phyloP scores from a whole-genome alignment of 345 rosid species.

The Corymbia maculata region DNA sequence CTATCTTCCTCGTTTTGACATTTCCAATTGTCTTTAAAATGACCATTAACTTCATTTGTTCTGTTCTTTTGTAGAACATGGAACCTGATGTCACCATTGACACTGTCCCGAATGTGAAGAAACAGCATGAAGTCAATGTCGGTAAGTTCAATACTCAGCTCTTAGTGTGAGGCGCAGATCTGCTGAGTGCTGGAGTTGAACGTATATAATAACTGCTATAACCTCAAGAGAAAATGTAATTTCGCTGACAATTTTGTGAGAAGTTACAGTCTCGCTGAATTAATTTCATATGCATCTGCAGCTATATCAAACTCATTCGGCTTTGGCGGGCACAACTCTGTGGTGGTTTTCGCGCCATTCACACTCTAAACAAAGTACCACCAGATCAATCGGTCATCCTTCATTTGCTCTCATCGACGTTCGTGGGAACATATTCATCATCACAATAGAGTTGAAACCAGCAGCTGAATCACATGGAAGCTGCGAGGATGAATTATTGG shows the following conservation, averaged over 20 bases:
- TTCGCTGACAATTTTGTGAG: neutral
- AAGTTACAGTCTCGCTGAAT: neutral
- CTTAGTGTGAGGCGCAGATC: neutral
- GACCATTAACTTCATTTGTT: neutral
- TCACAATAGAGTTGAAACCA: neutral
- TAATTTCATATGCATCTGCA: neutral
- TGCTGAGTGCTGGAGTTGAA: neutral
- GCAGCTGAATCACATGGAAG: neutral
- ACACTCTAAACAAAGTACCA: neutral
- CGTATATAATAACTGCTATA: neutral
- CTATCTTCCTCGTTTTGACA: neutral
- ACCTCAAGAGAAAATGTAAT: neutral
- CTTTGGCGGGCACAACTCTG: neutral
- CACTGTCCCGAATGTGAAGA: slow-evolving; percentile 56
- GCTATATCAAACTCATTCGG: neutral
- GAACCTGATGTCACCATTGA: slow-evolving; percentile 49
- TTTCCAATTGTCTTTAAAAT: neutral
- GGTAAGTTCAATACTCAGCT: slow-evolving; percentile 19
- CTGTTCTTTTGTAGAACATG: slow-evolving; percentile 21
- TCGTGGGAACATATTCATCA: neutral
- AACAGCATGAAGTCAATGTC: slow-evolving; percentile 32
- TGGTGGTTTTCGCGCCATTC: neutral
- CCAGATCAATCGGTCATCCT: neutral
- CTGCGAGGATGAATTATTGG: neutral
- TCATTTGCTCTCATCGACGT: neutral